phyloP scores from a whole-genome alignment of 192 early-diverging fungal genomes.

The Backusella psychrophila region DNA sequence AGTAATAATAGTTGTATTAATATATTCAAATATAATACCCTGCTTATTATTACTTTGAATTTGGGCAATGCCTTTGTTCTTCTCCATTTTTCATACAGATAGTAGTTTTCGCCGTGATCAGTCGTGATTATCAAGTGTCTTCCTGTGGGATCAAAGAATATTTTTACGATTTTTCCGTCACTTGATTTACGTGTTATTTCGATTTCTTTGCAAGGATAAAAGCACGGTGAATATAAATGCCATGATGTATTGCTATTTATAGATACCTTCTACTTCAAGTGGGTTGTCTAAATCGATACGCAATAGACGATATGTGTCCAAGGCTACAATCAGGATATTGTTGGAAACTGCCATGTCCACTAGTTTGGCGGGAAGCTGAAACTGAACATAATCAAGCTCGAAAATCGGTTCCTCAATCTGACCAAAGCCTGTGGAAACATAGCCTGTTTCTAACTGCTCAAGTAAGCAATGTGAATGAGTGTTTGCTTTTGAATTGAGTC shows the following conservation, averaged over 20 bases:
- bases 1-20: neutral
- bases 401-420: constrained; percentile 65
- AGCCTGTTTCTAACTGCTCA: constrained; percentile 29
- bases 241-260: neutral
- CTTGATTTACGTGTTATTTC: constrained; percentile 61
- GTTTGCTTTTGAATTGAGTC: neutral
- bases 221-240: too few relatives aligned
- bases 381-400: constrained; percentile 85
- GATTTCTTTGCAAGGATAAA: constrained; percentile 50
- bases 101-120: constrained; percentile 88
- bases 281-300: constrained; percentile 89
- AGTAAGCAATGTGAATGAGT: neutral
- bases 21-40: neutral
- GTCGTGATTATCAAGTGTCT: constrained; percentile 89
- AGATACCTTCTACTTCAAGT: constrained; percentile 70
- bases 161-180: constrained; percentile 61
- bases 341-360: constrained; percentile 77
- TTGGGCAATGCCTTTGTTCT: constrained; percentile 75
- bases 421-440: constrained; percentile 50
- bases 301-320: constrained; percentile 71
- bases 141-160: constrained; percentile 88
- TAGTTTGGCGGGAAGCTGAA: constrained; percentile 76
- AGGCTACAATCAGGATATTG: constrained; percentile 79
- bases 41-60: constrained; percentile 60
- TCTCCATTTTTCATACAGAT: constrained; percentile 84